Evolutionary conservation across 768 basidiomycete genomes (phyloP), one percentile per base, ranked within the genome.

Genomic region (Lentinus brumalis): DNA sequence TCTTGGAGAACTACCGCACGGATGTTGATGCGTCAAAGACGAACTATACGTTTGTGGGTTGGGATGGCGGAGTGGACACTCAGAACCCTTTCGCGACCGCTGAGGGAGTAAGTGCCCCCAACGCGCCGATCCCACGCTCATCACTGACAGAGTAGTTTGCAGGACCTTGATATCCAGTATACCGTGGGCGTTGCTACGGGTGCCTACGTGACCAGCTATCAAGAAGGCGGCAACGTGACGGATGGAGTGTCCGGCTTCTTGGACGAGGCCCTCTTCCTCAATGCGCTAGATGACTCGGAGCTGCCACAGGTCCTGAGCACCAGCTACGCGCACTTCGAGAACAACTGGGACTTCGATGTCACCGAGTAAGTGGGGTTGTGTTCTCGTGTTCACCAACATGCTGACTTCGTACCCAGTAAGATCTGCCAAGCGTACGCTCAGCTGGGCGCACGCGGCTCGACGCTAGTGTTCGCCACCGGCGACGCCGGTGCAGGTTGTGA

Each of bases 381-480:
- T 15, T 30, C 11, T 11, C 26, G 3, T 38, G 10, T 6, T 35
- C 35, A 35, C 11, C 11, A 6, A 35, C 7, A 35, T 35, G 6
- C 35, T 11, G 11, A 35, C 35, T 40, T 10, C 8, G 6, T 30
- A 49, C 53, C 16, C 53, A 74, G 71, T 50, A 54, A 57, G 15
- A 50, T 77, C 41, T 77, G 73, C 64, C 71, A 74, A 53, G 68
- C 66, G 18, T 74, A 72, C 59, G 62, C 65, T 45, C 71, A 71
- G 59, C 70, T 77, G 21, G 71, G 73, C 42, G 71, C 73, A 14
- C 71, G 70, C 42, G 75, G 76, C 31, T 61, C 66, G 7, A 72
- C 71, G 10, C 62, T 75, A 57, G 56, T 77, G n/a, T 75, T 75
- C 66, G 68, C 72, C 0, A 73, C 76, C 7, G 76, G 76, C 32